Evolutionary conservation across 371 early-diverging fungal genomes (phyloP).

Genomic region (Rhizopus delemar): DNA sequence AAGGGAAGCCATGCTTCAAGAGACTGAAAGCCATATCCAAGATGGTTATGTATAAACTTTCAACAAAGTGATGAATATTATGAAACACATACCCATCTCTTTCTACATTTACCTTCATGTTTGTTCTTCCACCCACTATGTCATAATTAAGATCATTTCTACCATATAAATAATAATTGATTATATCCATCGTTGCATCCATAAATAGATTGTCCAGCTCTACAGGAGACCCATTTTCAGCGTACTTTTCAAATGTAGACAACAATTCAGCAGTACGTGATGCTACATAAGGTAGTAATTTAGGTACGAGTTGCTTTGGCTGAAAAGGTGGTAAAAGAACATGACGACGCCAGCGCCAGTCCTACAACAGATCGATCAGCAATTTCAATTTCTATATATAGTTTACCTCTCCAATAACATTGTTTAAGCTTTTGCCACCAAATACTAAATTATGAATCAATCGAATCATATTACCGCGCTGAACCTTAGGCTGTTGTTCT

Average conservation of each 20-base stretch:
- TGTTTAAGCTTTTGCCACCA: slow-evolving; percentile 50
- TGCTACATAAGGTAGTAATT: slow-evolving; percentile 42
- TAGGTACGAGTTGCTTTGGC: slow-evolving; percentile 46
- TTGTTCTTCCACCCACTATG: slow-evolving; percentile 39
- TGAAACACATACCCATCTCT: neutral
- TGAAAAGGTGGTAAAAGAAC: slow-evolving; percentile 49
- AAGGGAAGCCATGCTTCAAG: slow-evolving; percentile 49
- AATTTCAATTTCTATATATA: neutral
- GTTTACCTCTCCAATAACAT: slow-evolving; percentile 46
- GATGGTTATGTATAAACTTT: slow-evolving; percentile 37
- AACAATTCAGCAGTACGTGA: slow-evolving; percentile 23
- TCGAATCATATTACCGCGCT: slow-evolving; percentile 44
- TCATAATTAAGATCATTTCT: slow-evolving; percentile 41
- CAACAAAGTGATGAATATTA: neutral
- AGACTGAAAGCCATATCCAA: slow-evolving; percentile 51
- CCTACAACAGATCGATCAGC: slow-evolving; percentile 19
- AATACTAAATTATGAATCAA: slow-evolving; percentile 49
- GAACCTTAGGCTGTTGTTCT: slow-evolving; percentile 23
- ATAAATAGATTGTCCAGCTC: slow-evolving; percentile 44
- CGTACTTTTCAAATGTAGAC: slow-evolving; percentile 25
- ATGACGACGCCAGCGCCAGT: slow-evolving; percentile 56
- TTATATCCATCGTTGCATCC: slow-evolving; percentile 53
- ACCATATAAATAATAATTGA: slow-evolving; percentile 53
- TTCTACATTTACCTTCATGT: slow-evolving; percentile 37
- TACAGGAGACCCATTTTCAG: slow-evolving; percentile 21